Percentiles rank a stretch among this genome's conserved stretches.
Conservation (phyloP, 345 rosid species). For the Luvunga scandens region DNA sequence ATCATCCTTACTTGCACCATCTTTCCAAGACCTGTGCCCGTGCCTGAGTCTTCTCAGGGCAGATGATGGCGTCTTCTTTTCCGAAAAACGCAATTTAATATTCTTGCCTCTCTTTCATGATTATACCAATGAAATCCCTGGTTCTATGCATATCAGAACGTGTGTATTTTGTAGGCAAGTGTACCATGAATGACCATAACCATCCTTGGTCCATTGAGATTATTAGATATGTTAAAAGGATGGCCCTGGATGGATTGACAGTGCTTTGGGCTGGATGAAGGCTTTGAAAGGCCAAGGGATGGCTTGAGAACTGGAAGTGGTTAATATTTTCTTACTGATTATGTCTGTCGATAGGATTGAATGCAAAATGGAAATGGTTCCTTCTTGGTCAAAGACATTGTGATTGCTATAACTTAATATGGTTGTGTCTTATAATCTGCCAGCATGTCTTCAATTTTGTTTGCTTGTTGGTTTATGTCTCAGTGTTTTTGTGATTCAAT, state of each 20-base stretch:
- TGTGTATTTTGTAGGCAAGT: neutral
- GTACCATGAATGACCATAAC: neutral
- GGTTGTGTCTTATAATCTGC: neutral
- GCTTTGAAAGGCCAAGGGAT: neutral
- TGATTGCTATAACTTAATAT: neutral
- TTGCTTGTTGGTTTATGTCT: neutral
- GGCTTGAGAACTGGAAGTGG: neutral
- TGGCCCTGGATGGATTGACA: neutral
- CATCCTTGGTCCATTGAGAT: neutral
- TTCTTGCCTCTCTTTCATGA: neutral
- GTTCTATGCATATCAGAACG: neutral
- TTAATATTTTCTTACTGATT: neutral
- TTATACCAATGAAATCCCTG: neutral
- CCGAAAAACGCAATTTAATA: neutral
- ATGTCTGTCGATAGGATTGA: neutral
- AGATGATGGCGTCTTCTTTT: neutral
- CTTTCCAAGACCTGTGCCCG: neutral
- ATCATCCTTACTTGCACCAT: neutral
- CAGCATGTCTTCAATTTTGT: neutral
- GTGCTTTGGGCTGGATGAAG: neutral
- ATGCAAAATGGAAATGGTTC: neutral
- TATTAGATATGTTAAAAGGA: neutral
- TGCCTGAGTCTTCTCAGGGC: neutral
- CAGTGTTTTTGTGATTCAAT: neutral
- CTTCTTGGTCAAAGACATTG: neutral